Percentiles rank a stretch among this genome's conserved stretches.
These are phyloP conservation scores for Monosporascus cannonballus DNA, from an alignment of 2,329 filamentous ascomycete genomes.

Conservation along the genomic window DNA sequence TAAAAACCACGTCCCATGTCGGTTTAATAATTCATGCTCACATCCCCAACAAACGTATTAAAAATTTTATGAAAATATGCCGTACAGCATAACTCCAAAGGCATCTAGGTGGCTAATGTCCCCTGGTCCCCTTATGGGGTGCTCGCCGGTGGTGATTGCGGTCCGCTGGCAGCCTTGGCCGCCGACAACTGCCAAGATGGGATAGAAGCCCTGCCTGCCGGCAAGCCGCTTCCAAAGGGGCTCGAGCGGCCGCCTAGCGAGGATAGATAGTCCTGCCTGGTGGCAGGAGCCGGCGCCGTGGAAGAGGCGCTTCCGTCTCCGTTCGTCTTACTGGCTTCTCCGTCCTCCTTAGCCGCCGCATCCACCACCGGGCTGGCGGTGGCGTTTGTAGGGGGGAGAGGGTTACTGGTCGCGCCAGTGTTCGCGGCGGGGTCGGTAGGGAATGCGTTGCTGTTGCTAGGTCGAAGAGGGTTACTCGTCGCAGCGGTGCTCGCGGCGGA, in stretches of 20 bases:
- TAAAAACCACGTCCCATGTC: too few relatives aligned
- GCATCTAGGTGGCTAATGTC: too few relatives aligned
- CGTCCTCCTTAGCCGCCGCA: constrained; percentile 19
- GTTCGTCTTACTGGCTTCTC: constrained; percentile 24
- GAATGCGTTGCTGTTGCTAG: constrained; percentile 9
- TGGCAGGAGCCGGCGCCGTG: constrained; percentile 15
- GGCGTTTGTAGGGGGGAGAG: constrained; percentile 9
- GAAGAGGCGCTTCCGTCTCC: constrained; percentile 19
- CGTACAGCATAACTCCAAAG: too few relatives aligned
- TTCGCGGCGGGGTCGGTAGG: background rate
- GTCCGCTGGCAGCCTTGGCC: constrained; percentile 34
- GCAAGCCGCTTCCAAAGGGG: constrained; percentile 44
- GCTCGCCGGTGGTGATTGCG: constrained; percentile 16
- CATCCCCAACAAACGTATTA: too few relatives aligned
- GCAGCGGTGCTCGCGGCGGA: constrained; percentile 3
- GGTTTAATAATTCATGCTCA: too few relatives aligned
- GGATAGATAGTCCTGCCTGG: constrained; percentile 27
- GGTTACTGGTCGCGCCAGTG: background rate
- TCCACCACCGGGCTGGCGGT: constrained; percentile 16
- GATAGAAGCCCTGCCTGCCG: constrained; percentile 58
- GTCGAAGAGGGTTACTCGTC: constrained; percentile 11
- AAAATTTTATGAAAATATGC: too few relatives aligned
- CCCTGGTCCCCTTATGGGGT: constrained; percentile 10
- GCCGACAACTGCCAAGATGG: constrained; percentile 75
- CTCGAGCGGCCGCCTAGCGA: constrained; percentile 33